These are phyloP conservation scores for Syncephalastrum contaminatum DNA, from an alignment of 371 early-diverging fungal genomes.

Conservation along the genomic window DNA sequence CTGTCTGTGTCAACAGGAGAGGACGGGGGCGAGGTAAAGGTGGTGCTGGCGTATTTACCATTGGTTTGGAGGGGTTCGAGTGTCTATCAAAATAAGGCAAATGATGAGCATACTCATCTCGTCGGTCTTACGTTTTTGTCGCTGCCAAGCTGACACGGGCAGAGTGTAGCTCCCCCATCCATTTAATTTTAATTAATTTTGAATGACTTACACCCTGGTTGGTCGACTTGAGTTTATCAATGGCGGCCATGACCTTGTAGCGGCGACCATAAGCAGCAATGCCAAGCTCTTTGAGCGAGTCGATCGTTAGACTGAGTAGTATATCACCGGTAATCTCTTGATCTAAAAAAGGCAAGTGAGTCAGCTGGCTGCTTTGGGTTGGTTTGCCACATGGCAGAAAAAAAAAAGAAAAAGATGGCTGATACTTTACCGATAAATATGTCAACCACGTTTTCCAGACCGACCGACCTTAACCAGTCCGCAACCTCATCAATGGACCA, in stretches of 20 bases:
- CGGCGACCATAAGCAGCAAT: slow-evolving; percentile 69
- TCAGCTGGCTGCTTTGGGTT: too few species aligned
- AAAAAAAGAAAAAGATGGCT: slow-evolving; percentile 1
- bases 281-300: slow-evolving; percentile 67
- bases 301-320: slow-evolving; percentile 58
- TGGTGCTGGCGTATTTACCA: slow-evolving; percentile 1
- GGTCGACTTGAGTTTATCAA: slow-evolving; percentile 29
- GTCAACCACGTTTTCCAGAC: slow-evolving; percentile 52
- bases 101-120: too few species aligned
- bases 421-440: slow-evolving; percentile 58
- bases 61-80: background rate
- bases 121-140: too few species aligned
- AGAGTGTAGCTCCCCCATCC: background rate
- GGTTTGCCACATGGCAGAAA: background rate
- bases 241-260: slow-evolving; percentile 65
- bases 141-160: too few species aligned
- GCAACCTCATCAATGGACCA: slow-evolving; percentile 47
- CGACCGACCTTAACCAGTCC: slow-evolving; percentile 47
- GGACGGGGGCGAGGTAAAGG: background rate
- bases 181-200: slow-evolving; percentile 4
- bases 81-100: too few species aligned
- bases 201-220: background rate
- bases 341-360: slow-evolving; percentile 26
- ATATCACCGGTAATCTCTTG: slow-evolving; percentile 75
- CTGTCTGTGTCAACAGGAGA: slow-evolving; percentile 22